Base-by-base conservation (phyloP, 768 basidiomycete species). In the Tylopilus rubrobrunneus region DNA sequence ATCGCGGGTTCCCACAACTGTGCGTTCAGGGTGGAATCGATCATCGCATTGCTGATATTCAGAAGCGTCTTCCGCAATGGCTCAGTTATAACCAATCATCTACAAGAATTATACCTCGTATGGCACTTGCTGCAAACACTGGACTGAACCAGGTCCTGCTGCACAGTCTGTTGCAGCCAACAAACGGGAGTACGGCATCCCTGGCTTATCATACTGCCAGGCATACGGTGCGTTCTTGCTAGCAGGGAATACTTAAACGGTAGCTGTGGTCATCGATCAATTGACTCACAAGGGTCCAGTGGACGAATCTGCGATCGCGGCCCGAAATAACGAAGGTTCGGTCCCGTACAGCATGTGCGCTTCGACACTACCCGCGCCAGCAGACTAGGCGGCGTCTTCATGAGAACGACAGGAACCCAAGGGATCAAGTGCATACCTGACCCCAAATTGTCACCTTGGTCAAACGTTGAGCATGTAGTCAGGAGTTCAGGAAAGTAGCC, bases 1-100 rank as follows among this genome's bases (percentile, higher is more conserved):
- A 82, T 73, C 1, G 80, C 55, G 0, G 83, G 82, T 56, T 84
- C 72, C 83, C 83, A 84, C 5, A 83, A 66, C 56, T 85, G 83
- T 0, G 53, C 17, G 48, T 84, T 83, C 27, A 84, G 63, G 1
- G 76, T 77, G 0, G 68, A 48, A 0, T 21, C 46, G 9, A 79
- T 78, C 76, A 84, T 73, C 0, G 56, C 44, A 56, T 81, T 80
- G 39, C 74, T 78, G 44, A 76, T 74, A 49, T 74, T 73, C 54
- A 80, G 40, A n/a, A 84, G 68, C 3, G 71, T 77, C 83, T 84
- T 19, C 2, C 21, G 14, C 25, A 11, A 0, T 10, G 12, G 17
- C 34, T 47, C 3, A 49, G 39, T 42, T 23, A 27, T 1, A 5
- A 45, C 29, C 23, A 45, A 11, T 27, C 34, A 3, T 5, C n/a